phyloP scores from a whole-genome alignment of 768 basidiomycete species.

The Kwoniella dendrophila region DNA sequence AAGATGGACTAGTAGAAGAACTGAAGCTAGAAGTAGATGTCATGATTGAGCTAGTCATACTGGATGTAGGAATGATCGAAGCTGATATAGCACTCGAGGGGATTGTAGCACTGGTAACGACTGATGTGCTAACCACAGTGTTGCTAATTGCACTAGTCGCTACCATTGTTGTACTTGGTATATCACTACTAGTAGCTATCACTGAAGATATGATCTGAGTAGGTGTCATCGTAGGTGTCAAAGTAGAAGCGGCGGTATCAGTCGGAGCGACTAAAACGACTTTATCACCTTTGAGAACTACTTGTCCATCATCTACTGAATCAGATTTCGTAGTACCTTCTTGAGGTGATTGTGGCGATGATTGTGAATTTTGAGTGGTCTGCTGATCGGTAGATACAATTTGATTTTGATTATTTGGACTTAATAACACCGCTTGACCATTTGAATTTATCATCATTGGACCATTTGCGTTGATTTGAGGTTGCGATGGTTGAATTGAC shows the following conservation, averaged over 20 bases:
- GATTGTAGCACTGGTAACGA: neutral
- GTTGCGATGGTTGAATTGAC: slow-evolving; percentile 3
- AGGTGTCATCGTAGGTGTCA: neutral
- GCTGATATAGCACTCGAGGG: neutral
- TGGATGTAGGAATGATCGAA: neutral
- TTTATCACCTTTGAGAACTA: slow-evolving; percentile 15
- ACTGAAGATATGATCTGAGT: neutral
- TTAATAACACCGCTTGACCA: slow-evolving; percentile 41
- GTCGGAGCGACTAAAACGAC: slow-evolving; percentile 4
- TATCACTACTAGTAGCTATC: neutral
- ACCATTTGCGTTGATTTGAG: slow-evolving; percentile 16
- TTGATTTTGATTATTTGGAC: neutral
- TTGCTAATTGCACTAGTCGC: no score
- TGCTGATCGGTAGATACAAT: neutral
- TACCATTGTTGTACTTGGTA: no score
- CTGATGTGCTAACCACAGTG: no score
- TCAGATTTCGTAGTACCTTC: neutral
- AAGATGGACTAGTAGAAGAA: neutral
- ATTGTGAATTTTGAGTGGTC: neutral
- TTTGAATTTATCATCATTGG: slow-evolving; percentile 31
- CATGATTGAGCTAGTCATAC: neutral
- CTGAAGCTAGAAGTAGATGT: neutral
- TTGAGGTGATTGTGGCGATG: neutral
- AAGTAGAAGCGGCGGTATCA: neutral
- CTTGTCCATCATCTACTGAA: slow-evolving; percentile 6